These are phyloP conservation scores for Saccharomycopsis lassenensis DNA, from an alignment of 805 yeast species.

Conservation along the genomic window DNA sequence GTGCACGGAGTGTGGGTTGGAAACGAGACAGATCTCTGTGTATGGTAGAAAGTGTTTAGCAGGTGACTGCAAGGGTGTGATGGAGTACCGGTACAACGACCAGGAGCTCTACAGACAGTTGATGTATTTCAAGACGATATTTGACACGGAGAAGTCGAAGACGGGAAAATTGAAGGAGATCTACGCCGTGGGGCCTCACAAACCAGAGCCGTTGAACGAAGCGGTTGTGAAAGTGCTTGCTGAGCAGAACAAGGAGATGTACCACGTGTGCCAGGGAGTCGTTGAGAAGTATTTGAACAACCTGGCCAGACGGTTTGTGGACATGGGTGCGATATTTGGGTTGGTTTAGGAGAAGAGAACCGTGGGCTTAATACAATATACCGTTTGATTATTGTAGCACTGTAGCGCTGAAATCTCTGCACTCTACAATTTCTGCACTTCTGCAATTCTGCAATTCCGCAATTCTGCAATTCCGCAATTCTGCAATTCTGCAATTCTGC, in stretches of 20 bases:
- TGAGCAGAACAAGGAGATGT: constrained; percentile 63
- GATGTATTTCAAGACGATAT: constrained; percentile 63
- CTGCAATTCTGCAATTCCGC: no score
- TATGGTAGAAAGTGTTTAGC: constrained; percentile 82
- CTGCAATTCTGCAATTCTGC: no score
- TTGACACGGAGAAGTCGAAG: constrained; percentile 74
- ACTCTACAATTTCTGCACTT: no score
- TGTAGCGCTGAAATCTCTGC: no score
- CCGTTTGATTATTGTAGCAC: no score
- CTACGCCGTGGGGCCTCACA: constrained; percentile 22
- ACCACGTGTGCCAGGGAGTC: constrained; percentile 42
- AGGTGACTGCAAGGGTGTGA: constrained; percentile 60
- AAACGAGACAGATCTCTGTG: constrained; percentile 78
- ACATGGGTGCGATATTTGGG: constrained; percentile 71
- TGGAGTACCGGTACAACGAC: constrained; percentile 68
- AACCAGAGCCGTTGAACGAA: constrained; percentile 11
- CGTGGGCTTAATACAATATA: not conserved
- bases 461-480: no score
- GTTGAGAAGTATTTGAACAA: constrained; percentile 64
- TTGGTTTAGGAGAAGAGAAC: constrained; percentile 23
- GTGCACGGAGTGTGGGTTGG: constrained; percentile 82
- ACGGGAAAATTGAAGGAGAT: constrained; percentile 43
- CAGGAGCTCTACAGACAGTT: constrained; percentile 79
- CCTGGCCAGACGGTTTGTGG: constrained; percentile 84
- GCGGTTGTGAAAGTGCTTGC: no score